A percentile compares a stretch with the other conserved stretches of the same genome.
These are phyloP conservation scores for Cryoendolithus antarcticus DNA, from an alignment of 2,329 filamentous ascomycete species.

Conservation along the genomic window DNA sequence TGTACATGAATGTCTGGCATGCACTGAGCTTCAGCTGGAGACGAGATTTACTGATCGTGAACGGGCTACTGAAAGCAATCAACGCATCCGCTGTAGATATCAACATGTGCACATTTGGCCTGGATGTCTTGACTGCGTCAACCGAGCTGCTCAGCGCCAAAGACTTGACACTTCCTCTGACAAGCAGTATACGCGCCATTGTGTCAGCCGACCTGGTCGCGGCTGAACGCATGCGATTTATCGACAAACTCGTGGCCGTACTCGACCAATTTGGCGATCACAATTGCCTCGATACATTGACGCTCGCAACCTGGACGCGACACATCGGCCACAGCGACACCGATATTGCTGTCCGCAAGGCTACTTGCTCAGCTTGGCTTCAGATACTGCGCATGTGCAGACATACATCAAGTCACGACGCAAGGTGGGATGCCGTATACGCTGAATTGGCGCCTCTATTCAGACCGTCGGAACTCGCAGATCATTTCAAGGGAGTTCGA, in stretches of 20 bases:
- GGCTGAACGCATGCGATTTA: too few species aligned
- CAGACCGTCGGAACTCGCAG: constrained; percentile 2
- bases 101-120: too few species aligned
- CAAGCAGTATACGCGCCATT: too few species aligned
- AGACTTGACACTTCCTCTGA: too few species aligned
- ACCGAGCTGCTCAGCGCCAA: too few species aligned
- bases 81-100: too few species aligned
- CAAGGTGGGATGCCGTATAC: constrained; percentile 1
- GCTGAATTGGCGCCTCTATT: constrained; percentile 1
- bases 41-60: not conserved
- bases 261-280: not conserved
- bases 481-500: constrained; percentile 8
- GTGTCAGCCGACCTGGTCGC: too few species aligned
- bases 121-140: too few species aligned
- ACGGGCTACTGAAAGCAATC: not conserved
- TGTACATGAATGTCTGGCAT: not conserved
- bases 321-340: not conserved
- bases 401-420: too few species aligned
- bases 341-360: not conserved
- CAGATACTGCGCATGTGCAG: not conserved
- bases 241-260: not conserved
- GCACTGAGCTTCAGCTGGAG: not conserved
- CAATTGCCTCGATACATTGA: not conserved
- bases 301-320: not conserved
- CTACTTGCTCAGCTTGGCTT: not conserved